These are phyloP conservation scores for Salvia rosmarinus DNA, from an alignment of 257 asterid genomes.

Conservation along the genomic window DNA sequence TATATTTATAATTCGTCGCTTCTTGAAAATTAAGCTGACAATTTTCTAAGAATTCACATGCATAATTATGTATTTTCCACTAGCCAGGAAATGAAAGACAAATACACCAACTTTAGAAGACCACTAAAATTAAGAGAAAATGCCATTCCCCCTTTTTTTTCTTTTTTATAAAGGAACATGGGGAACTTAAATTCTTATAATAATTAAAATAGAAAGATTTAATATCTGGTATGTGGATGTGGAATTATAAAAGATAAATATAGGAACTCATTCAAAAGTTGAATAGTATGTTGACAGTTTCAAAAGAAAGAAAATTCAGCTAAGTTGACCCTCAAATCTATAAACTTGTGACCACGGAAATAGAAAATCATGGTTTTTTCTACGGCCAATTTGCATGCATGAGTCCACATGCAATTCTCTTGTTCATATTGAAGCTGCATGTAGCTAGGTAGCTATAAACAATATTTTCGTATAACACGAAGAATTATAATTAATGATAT, in stretches of 20 bases:
- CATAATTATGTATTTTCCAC: too few species aligned
- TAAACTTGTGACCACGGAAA: not conserved
- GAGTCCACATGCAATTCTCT: slow-evolving; percentile 24
- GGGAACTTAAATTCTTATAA: not conserved
- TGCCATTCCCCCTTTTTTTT: slow-evolving; percentile 14
- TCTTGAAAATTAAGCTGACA: not conserved
- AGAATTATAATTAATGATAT: slow-evolving; percentile 6
- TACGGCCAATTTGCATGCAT: not conserved
- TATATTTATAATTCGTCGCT: too few species aligned
- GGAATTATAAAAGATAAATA: too few species aligned
- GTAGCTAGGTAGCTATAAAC: not conserved
- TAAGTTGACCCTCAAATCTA: slow-evolving; percentile 30
- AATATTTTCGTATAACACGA: not conserved
- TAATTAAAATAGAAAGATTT: not conserved
- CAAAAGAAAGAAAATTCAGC: slow-evolving; percentile 26
- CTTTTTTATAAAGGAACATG: not conserved
- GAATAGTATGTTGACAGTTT: slow-evolving; percentile 22
- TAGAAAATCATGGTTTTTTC: not conserved
- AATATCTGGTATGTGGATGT: not conserved
- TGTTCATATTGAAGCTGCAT: slow-evolving; percentile 26
- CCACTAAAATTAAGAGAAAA: not conserved
- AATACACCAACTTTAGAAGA: slow-evolving; percentile 26
- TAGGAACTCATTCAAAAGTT: not conserved
- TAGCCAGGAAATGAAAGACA: slow-evolving; percentile 14
- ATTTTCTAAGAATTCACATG: not conserved